Conservation (phyloP, 164 flowering plant species). For the Sextonia rubra region DNA sequence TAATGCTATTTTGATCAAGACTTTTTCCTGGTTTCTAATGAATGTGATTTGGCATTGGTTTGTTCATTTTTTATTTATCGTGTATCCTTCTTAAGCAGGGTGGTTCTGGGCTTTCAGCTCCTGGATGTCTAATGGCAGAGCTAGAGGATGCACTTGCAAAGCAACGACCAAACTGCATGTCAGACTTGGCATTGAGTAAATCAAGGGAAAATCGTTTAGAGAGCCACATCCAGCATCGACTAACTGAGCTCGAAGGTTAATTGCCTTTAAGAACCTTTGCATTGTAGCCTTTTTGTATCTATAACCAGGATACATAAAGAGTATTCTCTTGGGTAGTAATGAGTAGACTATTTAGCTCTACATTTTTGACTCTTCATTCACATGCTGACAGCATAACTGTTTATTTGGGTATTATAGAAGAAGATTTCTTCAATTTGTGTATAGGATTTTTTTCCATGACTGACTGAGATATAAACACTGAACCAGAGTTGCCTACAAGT, state of each 20-base stretch:
- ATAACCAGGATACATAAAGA: background rate
- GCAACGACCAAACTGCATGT: slow-evolving; percentile 48
- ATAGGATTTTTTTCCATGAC: background rate
- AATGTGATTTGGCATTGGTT: background rate
- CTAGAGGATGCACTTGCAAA: slow-evolving; percentile 67
- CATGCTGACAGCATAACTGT: background rate
- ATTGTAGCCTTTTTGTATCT: slow-evolving; percentile 1
- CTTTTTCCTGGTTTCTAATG: background rate
- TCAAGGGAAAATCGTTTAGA: slow-evolving; percentile 45
- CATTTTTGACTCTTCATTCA: background rate
- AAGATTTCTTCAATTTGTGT: too few relatives aligned
- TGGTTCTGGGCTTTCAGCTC: slow-evolving; percentile 16
- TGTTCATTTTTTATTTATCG: too few relatives aligned
- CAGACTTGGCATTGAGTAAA: slow-evolving; percentile 47
- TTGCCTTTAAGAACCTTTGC: background rate
- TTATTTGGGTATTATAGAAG: background rate
- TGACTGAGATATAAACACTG: slow-evolving; percentile 16
- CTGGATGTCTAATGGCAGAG: slow-evolving; percentile 52
- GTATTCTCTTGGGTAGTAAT: background rate
- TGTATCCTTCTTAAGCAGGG: slow-evolving; percentile 29
- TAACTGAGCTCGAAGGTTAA: slow-evolving; percentile 82
- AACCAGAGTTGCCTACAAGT: slow-evolving; percentile 80
- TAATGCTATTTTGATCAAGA: background rate
- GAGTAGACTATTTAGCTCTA: background rate
- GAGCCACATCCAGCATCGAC: slow-evolving; percentile 59